These are phyloP conservation scores for Volvariella surrecta DNA, from an alignment of 1,284 basidiomycete species.

Conservation along the genomic window DNA sequence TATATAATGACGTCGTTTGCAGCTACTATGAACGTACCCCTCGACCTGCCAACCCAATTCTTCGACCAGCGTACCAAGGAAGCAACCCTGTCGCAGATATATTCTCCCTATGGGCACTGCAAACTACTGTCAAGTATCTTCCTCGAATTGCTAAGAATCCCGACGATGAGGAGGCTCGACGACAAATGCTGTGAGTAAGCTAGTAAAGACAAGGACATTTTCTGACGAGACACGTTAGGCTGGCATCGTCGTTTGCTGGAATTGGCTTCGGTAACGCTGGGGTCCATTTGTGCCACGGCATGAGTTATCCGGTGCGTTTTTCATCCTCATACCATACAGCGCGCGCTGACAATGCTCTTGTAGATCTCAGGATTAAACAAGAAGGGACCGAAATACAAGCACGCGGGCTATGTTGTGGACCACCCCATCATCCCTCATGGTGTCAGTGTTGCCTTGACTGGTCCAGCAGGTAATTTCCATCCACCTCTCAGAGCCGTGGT, in stretches of 20 bases:
- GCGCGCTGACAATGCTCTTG: conserved; percentile 4
- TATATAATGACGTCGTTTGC: conserved; percentile 10
- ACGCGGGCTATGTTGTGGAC: conserved; percentile 76
- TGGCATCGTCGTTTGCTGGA: conserved; percentile 88
- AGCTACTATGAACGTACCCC: conserved; percentile 86
- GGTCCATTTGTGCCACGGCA: conserved; percentile 86
- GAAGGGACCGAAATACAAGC: conserved; percentile 81
- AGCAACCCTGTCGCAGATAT: conserved; percentile 96
- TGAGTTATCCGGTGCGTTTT: conserved; percentile 66
- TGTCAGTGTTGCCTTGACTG: conserved; percentile 79
- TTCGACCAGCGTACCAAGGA: conserved; percentile 92
- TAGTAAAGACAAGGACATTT: conserved; percentile 7
- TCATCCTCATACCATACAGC: conserved; percentile 2
- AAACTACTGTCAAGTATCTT: conserved; percentile 85
- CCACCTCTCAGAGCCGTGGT: not conserved
- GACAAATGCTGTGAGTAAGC: conserved; percentile 79
- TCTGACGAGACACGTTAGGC: conserved; percentile 26
- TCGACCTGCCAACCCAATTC: conserved; percentile 83
- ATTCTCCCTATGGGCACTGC: conserved; percentile 92
- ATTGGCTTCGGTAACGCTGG: conserved; percentile 96
- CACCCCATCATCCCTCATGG: conserved; percentile 93
- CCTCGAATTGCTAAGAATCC: conserved; percentile 81
- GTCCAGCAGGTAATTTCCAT: conserved; percentile 55
- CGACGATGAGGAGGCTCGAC: conserved; percentile 76
- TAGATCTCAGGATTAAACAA: conserved; percentile 97